Percentiles rank a stretch among this genome's conserved stretches.
Conservation (phyloP, 805 yeast species). For the Starmerella floris region DNA sequence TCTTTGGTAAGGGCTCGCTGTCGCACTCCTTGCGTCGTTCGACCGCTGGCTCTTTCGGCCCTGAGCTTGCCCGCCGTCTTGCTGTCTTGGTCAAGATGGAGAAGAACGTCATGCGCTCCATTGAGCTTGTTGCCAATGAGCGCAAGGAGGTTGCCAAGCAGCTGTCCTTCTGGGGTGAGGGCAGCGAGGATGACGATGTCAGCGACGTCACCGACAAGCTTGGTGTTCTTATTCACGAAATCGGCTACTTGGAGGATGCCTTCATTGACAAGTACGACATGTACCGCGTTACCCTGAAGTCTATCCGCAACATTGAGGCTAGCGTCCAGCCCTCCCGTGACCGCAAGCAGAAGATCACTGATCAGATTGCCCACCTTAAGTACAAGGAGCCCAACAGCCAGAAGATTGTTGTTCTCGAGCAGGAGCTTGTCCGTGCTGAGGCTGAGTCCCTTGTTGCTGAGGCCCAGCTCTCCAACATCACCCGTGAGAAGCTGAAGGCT, state of each 20-base stretch:
- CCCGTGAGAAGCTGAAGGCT: slow-evolving; percentile 95
- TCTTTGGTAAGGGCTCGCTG: slow-evolving; percentile 68
- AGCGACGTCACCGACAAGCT: slow-evolving; percentile 93
- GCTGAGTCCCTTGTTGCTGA: slow-evolving; percentile 98
- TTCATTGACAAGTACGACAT: slow-evolving; percentile 97
- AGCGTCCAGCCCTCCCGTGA: slow-evolving; percentile 97
- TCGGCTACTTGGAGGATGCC: slow-evolving; percentile 96
- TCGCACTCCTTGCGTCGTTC: slow-evolving; percentile 45
- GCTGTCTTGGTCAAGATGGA: slow-evolving; percentile 90
- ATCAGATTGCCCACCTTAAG: slow-evolving; percentile 92
- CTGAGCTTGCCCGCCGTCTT: slow-evolving; percentile 84
- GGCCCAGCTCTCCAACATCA: slow-evolving; percentile 95
- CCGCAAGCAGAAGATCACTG: slow-evolving; percentile 94
- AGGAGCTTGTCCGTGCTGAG: slow-evolving; percentile 97
- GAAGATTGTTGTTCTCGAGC: slow-evolving; percentile 88
- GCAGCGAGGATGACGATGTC: slow-evolving; percentile 82
- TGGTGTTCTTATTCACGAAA: slow-evolving; percentile 88
- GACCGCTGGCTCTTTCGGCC: slow-evolving; percentile 87
- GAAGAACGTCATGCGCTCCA: slow-evolving; percentile 85
- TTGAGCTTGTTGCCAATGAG: slow-evolving; percentile 86
- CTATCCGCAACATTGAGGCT: slow-evolving; percentile 91
- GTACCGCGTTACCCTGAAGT: slow-evolving; percentile 89
- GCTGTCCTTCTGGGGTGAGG: slow-evolving; percentile 95
- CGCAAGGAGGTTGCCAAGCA: slow-evolving; percentile 95
- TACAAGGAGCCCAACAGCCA: slow-evolving; percentile 98